Base-by-base conservation (phyloP, 768 basidiomycete species). In the Boletus bicolor region DNA sequence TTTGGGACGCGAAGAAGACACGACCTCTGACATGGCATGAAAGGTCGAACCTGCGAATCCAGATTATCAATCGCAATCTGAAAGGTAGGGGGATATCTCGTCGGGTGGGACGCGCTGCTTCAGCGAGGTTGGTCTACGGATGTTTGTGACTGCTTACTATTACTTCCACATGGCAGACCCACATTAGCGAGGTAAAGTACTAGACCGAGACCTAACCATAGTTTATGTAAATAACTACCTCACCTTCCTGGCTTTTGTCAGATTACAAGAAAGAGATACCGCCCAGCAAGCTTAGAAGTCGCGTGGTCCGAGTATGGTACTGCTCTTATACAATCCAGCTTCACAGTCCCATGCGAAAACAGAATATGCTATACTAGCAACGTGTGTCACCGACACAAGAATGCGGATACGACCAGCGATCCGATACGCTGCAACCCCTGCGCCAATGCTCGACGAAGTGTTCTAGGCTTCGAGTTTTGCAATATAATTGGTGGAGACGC, bases 111-210 rank as follows among this genome's bases (percentile, higher is more conserved):
- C 14, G 7, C 55, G 55, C 54, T 47, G 44, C 53, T 44, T 43
- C 53, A 57, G 59, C 62, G 68, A 64, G 62, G 64, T 57, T 28
- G 52, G 53, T 48, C 44, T 47, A 63, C 55, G 49, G 21, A 48
- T 72, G 71, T 72, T 70, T 70, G 69, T 54, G 51, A 61, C 51
- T 72, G 69, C 68, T 71, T 71, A 68, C 60, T 56, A 69, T 59
- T 60, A 56, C 54, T 45, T 57, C 42, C 66, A 66, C 58, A 57
- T 58, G 64, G 61, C 64, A 53, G 53, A 46, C 37, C 43, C 51
- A 48, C 47, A 53, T 28, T 51, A 57, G 26, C 58, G 37, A 54
- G 49, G 45, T 51, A 55, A 54, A 38, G 38, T 54, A 56, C 45
- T 46, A 52, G 42, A 44, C 44, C 48, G 28, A 28, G 28, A 28